Conservation (phyloP, 305 asterid genomes). For the Ilex paraguariensis region DNA sequence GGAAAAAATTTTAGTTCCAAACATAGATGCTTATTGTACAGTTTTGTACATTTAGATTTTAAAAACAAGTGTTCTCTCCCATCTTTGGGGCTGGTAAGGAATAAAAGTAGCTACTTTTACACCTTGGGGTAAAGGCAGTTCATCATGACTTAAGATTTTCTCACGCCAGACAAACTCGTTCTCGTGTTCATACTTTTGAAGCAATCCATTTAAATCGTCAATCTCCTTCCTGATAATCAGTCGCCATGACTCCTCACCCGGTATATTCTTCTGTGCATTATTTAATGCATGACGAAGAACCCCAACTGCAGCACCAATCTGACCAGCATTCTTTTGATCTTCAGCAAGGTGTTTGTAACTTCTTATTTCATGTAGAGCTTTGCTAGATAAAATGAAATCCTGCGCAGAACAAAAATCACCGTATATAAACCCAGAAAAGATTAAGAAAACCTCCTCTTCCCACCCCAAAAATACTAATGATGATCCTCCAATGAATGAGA, state of each 20-base stretch:
- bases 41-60: slow-evolving; percentile 23
- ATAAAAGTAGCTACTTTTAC: slow-evolving; percentile 39
- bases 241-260: slow-evolving; percentile 50
- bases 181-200: slow-evolving; percentile 50
- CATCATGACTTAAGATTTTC: slow-evolving; percentile 29
- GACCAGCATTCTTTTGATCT: slow-evolving; percentile 36
- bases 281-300: slow-evolving; percentile 37
- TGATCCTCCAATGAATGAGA: too few species aligned
- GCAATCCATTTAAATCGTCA: slow-evolving; percentile 30
- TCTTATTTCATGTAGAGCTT: slow-evolving; percentile 41
- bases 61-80: slow-evolving; percentile 37
- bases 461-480: too few species aligned
- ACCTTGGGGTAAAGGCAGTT: slow-evolving; percentile 35
- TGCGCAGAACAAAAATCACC: slow-evolving; percentile 15
- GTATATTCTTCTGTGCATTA: slow-evolving; percentile 27
- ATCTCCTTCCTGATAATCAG: slow-evolving; percentile 24
- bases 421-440: too few species aligned
- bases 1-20: too few species aligned
- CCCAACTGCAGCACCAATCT: slow-evolving; percentile 48
- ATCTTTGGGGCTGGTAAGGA: slow-evolving; percentile 36
- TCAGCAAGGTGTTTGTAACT: slow-evolving; percentile 45
- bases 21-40: slow-evolving; percentile 1
- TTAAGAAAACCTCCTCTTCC: too few species aligned
- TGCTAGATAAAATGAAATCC: slow-evolving; percentile 44
- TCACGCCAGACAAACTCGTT: slow-evolving; percentile 61